Evolutionary conservation across 2,329 filamentous ascomycete genomes (phyloP).

Genomic region (Sporothrix luriei): DNA sequence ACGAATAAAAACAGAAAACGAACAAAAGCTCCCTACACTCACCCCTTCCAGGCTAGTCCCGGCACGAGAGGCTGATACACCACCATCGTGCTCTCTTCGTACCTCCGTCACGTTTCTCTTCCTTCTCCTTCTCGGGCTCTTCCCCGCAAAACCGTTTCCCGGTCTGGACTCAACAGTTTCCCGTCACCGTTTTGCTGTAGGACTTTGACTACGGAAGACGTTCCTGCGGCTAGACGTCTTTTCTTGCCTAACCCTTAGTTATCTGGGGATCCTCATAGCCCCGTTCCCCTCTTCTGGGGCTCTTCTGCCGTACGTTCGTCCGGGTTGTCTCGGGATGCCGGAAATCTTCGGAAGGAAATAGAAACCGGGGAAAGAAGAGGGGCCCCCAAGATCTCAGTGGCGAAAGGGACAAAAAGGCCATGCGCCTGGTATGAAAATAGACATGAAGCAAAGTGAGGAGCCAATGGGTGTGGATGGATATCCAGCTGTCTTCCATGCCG

Average conservation of each 20-base stretch:
- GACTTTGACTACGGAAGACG: not conserved
- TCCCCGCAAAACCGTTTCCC: constrained; percentile 25
- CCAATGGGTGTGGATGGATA: constrained; percentile 3
- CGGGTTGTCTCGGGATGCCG: constrained; percentile 30
- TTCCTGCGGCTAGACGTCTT: not conserved
- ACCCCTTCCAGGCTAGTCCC: not conserved
- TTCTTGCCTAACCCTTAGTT: not conserved
- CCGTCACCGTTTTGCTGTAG: not conserved
- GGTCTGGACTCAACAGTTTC: not conserved
- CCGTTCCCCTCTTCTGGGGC: not conserved
- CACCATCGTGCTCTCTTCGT: not conserved
- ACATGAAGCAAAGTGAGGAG: constrained; percentile 4
- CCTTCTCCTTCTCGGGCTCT: constrained; percentile 13
- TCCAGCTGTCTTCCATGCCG: not conserved
- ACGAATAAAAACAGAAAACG: not conserved
- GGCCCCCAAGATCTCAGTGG: not conserved
- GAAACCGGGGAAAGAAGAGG: constrained; percentile 19
- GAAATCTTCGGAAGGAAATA: constrained; percentile 18
- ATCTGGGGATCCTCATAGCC: not conserved
- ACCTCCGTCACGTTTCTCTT: not conserved
- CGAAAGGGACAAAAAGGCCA: not conserved
- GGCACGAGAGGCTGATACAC: not conserved
- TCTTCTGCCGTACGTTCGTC: constrained; percentile 17
- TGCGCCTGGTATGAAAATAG: constrained; percentile 4
- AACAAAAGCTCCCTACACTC: not conserved